phyloP scores from a whole-genome alignment of 2,329 filamentous ascomycete genomes.

The Aspergillus sp. region DNA sequence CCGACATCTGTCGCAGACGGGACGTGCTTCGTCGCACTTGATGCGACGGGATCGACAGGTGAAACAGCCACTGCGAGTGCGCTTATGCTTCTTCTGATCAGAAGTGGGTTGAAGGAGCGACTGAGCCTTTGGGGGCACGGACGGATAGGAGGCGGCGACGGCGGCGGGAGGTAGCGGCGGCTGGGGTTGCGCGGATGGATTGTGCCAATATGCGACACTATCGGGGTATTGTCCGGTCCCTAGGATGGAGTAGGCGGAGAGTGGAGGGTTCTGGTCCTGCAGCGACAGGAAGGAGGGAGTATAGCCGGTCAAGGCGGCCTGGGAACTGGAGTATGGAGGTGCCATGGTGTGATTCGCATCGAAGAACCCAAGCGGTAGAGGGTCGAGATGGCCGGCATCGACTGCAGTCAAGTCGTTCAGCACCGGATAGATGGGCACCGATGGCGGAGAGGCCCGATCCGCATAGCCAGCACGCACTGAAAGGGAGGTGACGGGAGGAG shows the following conservation, averaged over 20 bases:
- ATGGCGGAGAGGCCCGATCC: constrained; percentile 9
- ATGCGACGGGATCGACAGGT: constrained; percentile 88
- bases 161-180: constrained; percentile 19
- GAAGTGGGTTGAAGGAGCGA: constrained; percentile 34
- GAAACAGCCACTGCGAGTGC: constrained; percentile 90
- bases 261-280: constrained; percentile 24
- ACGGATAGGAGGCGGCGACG: constrained; percentile 18
- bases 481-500: background rate
- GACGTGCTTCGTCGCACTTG: constrained; percentile 89
- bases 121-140: constrained; percentile 32
- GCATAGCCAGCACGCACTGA: background rate
- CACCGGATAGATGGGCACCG: constrained; percentile 12
- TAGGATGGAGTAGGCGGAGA: constrained; percentile 38
- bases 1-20: constrained; percentile 84
- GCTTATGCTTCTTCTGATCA: constrained; percentile 86
- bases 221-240: constrained; percentile 44
- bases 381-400: constrained; percentile 19
- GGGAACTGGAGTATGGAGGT: constrained; percentile 33
- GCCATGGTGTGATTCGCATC: constrained; percentile 32
- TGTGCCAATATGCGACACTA: constrained; percentile 49
- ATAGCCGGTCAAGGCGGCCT: constrained; percentile 32
- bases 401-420: constrained; percentile 17
- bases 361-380: constrained; percentile 15
- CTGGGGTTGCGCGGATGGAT: constrained; percentile 29
- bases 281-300: constrained; percentile 28